These are phyloP conservation scores for Jaltomata sinuosa DNA, from an alignment of 257 asterid genomes.

Conservation along the genomic window DNA sequence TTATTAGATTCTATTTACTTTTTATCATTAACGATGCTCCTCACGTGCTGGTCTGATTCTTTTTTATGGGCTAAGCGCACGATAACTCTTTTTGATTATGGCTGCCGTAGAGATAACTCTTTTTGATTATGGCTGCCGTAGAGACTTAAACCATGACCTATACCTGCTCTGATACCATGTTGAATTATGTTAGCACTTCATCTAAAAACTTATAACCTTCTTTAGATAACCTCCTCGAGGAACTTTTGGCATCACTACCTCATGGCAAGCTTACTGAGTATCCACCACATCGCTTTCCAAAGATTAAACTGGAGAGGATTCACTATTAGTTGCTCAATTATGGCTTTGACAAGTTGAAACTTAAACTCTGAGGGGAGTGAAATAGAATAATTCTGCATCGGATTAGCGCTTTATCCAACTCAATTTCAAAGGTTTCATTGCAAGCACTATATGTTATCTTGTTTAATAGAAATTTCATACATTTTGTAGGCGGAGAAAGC, in stretches of 20 bases:
- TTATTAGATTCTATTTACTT: neutral
- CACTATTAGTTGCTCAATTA: too few relatives aligned
- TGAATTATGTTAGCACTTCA: neutral
- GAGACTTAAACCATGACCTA: neutral
- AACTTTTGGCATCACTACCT: too few relatives aligned
- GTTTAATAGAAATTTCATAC: neutral
- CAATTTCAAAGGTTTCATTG: neutral
- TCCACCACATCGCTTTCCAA: too few relatives aligned
- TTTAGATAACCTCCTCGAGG: too few relatives aligned
- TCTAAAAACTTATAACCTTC: neutral
- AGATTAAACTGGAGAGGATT: too few relatives aligned
- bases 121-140: too few relatives aligned
- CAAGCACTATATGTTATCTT: neutral
- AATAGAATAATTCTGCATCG: neutral
- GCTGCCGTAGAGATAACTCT: neutral
- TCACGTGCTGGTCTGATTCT: neutral
- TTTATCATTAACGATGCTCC: neutral
- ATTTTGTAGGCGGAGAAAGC: slow-evolving; percentile 45
- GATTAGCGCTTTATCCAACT: neutral
- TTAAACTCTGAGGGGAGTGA: too few relatives aligned
- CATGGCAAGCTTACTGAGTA: too few relatives aligned
- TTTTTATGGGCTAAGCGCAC: neutral
- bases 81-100: neutral
- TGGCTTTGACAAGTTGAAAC: too few relatives aligned
- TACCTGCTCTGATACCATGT: neutral